Conservation (phyloP, 495 filamentous ascomycete species). For the Aspergillus heteromorphus region DNA sequence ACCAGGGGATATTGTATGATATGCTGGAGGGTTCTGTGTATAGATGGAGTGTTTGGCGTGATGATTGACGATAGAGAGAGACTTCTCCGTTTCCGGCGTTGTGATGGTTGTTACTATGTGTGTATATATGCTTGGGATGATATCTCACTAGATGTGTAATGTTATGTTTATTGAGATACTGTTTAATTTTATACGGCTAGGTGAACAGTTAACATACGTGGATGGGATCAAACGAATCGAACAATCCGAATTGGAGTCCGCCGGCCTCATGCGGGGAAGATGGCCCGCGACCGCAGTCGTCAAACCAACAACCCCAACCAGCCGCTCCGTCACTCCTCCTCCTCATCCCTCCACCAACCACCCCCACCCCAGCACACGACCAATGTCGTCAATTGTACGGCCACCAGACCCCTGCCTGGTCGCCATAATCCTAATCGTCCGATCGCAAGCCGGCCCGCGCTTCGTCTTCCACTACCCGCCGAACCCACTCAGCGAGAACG, state of each 20-base stretch:
- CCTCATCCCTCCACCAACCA: not conserved
- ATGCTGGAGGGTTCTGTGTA: not conserved
- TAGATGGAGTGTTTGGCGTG: not conserved
- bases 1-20: not conserved
- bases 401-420: constrained; percentile 62
- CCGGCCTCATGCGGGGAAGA: not conserved
- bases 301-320: not conserved
- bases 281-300: not conserved
- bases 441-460: constrained; percentile 72
- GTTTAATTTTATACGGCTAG: not conserved
- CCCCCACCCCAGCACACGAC: not conserved
- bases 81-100: not conserved
- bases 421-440: constrained; percentile 73
- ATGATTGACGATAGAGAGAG: not conserved
- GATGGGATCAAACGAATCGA: not conserved
- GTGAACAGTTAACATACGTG: not conserved
- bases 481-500: constrained; percentile 46
- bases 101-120: not conserved
- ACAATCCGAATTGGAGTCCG: not conserved
- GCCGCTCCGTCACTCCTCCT: not conserved
- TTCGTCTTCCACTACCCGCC: constrained; percentile 92
- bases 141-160: not conserved
- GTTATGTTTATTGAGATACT: not conserved
- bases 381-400: constrained; percentile 46
- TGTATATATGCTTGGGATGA: not conserved